These are phyloP conservation scores for Elymus sibiricus DNA, from an alignment of 176 grass and related monocot species.

Conservation along the genomic window DNA sequence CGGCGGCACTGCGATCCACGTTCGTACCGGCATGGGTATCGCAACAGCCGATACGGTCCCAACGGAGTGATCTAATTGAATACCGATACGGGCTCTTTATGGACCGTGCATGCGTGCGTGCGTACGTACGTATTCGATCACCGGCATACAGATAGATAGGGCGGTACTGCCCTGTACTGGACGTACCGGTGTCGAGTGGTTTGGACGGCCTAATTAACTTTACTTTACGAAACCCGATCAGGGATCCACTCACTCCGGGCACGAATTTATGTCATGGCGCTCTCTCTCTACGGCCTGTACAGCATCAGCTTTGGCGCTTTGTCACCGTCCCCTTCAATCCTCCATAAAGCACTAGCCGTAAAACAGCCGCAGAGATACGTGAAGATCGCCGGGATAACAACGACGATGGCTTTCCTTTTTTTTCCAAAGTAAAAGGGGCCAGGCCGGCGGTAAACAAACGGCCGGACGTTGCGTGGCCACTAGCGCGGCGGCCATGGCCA, in stretches of 20 bases:
- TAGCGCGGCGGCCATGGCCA: not conserved
- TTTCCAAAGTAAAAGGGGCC: not conserved
- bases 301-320: not conserved
- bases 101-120: not conserved
- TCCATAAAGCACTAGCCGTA: not conserved
- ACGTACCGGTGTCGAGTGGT: not conserved
- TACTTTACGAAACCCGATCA: too few relatives aligned
- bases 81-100: constrained; percentile 9
- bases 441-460: not conserved
- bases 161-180: not conserved
- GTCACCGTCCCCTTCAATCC: not conserved
- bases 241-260: not conserved
- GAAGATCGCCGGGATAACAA: not conserved
- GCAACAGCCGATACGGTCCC: not conserved
- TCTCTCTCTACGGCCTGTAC: constrained; percentile 15
- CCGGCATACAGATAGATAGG: too few relatives aligned
- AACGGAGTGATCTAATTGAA: not conserved
- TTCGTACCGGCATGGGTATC: not conserved
- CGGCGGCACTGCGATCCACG: not conserved
- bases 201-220: constrained; percentile 19
- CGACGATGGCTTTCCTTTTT: not conserved
- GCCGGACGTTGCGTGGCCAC: not conserved
- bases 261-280: not conserved
- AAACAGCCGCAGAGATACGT: not conserved
- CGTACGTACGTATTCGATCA: not conserved